Evolutionary conservation across 2,329 filamentous ascomycete genomes (phyloP), one percentile per base, ranked within the genome.

Genomic region (Cladorrhinum sp.): DNA sequence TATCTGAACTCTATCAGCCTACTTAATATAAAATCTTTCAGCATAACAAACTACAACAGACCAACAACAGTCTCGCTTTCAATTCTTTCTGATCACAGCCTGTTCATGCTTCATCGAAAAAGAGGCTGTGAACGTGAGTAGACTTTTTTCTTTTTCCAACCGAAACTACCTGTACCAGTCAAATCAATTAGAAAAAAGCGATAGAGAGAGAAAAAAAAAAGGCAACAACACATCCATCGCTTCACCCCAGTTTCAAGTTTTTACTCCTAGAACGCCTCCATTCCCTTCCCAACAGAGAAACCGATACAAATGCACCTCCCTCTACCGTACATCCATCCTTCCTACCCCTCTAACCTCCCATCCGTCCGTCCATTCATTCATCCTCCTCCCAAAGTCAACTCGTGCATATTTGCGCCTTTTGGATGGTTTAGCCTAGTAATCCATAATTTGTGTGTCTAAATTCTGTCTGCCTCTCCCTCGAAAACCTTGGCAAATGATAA

Each of bases 331-430:
- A 5, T n/a, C 36, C 36, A 5, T 9, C 6, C 22, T 18, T 18
- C 45, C 18, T 18, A 50, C 45, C 45, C 16, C 16, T 18, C 45
- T 9, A 48, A 48, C 18, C 41, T 6, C 41, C 6, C 13, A 7
- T 9, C 6, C 6, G 29, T 32, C 29, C 6, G 13, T 7, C 29
- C 29, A 32, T 6, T 32, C 29, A 32, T 32, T 32, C 29, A 6
- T 32, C 29, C 29, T 32, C 29, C 29, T 32, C 29, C 29, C n/a
- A 29, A 29, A 29, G 55, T 22, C 29, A 4, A 29, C 29, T 54
- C 27, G 49, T 64, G 64, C 65, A 59, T 61, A 56, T 65, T 59
- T 56, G 41, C 62, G 66, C 61, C 38, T 62, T 38, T 2, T 59
- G 54, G 62, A n/a, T n/a, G n/a, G n/a, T n/a, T n/a, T n/a, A n/a